Evolutionary conservation across 139 green algal species (phyloP), one percentile per base, ranked within the genome.

Genomic region (Picochlorum sp.): DNA sequence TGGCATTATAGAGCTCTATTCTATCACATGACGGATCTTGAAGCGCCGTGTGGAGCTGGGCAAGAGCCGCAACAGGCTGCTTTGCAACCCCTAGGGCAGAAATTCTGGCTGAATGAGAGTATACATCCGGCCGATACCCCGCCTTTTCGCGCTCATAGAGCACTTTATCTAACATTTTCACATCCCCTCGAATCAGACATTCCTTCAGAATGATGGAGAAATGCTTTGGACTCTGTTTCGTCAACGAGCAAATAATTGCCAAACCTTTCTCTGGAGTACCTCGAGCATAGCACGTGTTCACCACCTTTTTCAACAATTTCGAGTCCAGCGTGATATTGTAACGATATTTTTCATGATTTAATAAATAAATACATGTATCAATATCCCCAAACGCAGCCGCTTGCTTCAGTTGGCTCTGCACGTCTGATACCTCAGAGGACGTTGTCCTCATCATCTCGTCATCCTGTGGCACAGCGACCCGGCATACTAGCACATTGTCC

Each of bases 1-100:
- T 63, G 6, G 77, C 71, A 45, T 83, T 83, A 26, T 45, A 69
- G 1, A 83, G 63, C 23, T 68, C 60, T 6, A 82, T 28, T 6
- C 38, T 79, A 41, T 62, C 47, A 49, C 57, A 69, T 15, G 55
- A 21, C 1, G 26, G 26, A 15, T 15, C 20, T 31, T 73, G 31
- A 44, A 68, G 66, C 9, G 66, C 69, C 3, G 41, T 24, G 24
- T 68, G 49, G 13, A 83, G 71, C 1, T 44, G 44, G 10, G 57
- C 18, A 38, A 68, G 9, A 13, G 75, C 75, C 2, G 72, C 75
- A n/a, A 38, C n/a, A 5, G 50, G 18, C 41, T 50, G 64, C 16
- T 65, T 34, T 1, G 5, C 23, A n/a, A 20, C 34, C 21, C 67
- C 47, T 3, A 68, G 15, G 9, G 21, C 68, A 20, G 23, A 23